Conservation (phyloP, 1,139 yeast species). For the Hemisphaericaspora xylofermentans region DNA sequence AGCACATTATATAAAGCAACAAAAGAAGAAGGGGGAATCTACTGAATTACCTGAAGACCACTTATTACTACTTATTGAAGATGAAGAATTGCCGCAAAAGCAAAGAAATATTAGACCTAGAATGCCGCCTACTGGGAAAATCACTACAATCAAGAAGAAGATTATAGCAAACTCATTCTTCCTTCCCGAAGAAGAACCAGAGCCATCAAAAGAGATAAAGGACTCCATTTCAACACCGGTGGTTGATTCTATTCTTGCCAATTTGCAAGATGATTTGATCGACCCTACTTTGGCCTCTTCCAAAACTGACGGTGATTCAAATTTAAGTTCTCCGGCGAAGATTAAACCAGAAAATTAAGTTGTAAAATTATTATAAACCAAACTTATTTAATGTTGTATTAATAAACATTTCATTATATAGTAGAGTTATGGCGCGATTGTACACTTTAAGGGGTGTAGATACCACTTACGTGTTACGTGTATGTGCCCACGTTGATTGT, state of each 20-base stretch:
- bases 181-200: slow-evolving; percentile 29
- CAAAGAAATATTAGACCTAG: slow-evolving; percentile 80
- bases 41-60: slow-evolving; percentile 46
- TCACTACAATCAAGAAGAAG: slow-evolving; percentile 67
- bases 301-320: neutral
- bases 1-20: slow-evolving; percentile 43
- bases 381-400: slow-evolving; percentile 1
- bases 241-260: neutral
- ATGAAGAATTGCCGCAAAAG: slow-evolving; percentile 78
- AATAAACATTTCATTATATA: neutral
- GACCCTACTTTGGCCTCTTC: neutral
- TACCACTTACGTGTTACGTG: no score
- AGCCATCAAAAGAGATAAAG: slow-evolving; percentile 3
- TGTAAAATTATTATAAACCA: neutral
- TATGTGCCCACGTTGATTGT: no score
- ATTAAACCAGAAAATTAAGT: slow-evolving; percentile 7
- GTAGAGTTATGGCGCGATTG: neutral
- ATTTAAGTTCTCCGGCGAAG: slow-evolving; percentile 4
- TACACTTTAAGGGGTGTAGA: neutral
- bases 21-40: slow-evolving; percentile 54
- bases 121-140: slow-evolving; percentile 92
- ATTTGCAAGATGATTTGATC: neutral
- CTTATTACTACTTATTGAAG: slow-evolving; percentile 58
- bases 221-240: neutral
- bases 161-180: slow-evolving; percentile 52